Conservation (phyloP, 169 alveolate species). For the Besnoitia besnoiti region DNA sequence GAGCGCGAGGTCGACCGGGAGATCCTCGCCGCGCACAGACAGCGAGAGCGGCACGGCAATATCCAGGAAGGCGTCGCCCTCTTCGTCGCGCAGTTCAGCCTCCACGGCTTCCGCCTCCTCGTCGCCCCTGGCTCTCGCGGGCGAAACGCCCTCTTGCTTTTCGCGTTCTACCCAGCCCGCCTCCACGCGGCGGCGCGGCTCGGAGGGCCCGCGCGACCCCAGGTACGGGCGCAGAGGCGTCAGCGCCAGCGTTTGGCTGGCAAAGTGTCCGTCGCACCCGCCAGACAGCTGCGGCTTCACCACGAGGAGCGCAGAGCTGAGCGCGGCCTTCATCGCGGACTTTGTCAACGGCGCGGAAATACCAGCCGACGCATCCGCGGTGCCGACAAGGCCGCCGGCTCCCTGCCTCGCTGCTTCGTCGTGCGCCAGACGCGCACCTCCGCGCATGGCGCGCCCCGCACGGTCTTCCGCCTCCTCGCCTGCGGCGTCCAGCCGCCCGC, state of each 20-base stretch:
- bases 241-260: constrained; percentile 1
- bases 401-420: neutral
- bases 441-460: neutral
- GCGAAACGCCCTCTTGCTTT: neutral
- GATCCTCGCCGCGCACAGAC: neutral
- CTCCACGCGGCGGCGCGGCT: neutral
- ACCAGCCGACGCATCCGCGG: neutral
- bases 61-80: neutral
- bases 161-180: neutral
- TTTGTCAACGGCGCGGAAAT: neutral
- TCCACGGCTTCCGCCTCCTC: neutral
- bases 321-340: neutral
- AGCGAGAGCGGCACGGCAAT: neutral
- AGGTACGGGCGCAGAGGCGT: constrained; percentile 7
- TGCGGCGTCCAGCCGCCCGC: too few species aligned
- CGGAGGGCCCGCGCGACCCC: neutral
- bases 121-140: neutral
- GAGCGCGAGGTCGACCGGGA: neutral
- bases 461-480: neutral
- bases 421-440: neutral
- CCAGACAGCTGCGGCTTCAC: neutral
- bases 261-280: neutral
- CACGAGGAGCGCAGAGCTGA: neutral
- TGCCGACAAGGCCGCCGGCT: neutral
- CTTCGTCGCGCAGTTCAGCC: neutral